These are phyloP conservation scores for Fistulinella cinereoalba DNA, from an alignment of 1,284 basidiomycete species.

Conservation along the genomic window DNA sequence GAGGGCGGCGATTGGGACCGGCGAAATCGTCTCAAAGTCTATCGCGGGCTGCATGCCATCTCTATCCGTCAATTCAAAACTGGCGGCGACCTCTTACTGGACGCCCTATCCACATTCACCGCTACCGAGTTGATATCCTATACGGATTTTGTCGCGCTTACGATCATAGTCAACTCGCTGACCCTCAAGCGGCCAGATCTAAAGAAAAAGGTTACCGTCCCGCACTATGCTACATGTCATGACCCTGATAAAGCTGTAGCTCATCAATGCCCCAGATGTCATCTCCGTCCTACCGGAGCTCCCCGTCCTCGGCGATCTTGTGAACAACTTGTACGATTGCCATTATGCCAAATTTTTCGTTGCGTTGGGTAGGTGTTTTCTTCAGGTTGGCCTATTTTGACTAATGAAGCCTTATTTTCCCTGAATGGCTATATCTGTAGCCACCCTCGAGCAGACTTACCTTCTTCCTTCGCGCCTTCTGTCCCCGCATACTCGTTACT, in stretches of 20 bases:
- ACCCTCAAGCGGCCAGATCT: slow-evolving; percentile 82
- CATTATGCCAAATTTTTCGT: slow-evolving; percentile 95
- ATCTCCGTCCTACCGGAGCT: slow-evolving; percentile 70
- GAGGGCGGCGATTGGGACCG: slow-evolving; percentile 99
- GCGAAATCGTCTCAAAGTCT: slow-evolving; percentile 94
- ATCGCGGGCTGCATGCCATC: slow-evolving; percentile 83
- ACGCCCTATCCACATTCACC: slow-evolving; percentile 92
- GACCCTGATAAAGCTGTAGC: slow-evolving; percentile 36
- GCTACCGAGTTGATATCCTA: slow-evolving; percentile 89
- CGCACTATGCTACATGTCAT: background rate
- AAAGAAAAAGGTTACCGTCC: slow-evolving; percentile 79
- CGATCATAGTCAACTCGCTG: slow-evolving; percentile 79
- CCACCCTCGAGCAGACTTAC: slow-evolving; percentile 84
- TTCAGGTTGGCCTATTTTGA: background rate
- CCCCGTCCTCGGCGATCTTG: slow-evolving; percentile 65
- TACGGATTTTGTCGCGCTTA: slow-evolving; percentile 88
- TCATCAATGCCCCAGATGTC: slow-evolving; percentile 69
- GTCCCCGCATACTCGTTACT: slow-evolving; percentile 85
- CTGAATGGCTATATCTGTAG: slow-evolving; percentile 37
- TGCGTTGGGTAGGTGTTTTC: slow-evolving; percentile 46
- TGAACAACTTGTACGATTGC: slow-evolving; percentile 83
- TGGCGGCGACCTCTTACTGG: slow-evolving; percentile 76
- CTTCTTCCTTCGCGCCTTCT: slow-evolving; percentile 86
- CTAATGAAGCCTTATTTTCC: slow-evolving; percentile 10
- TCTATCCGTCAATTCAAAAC: slow-evolving; percentile 83